Base-by-base conservation (phyloP, 495 filamentous ascomycete genomes). In the Bryoglossum gracile region DNA sequence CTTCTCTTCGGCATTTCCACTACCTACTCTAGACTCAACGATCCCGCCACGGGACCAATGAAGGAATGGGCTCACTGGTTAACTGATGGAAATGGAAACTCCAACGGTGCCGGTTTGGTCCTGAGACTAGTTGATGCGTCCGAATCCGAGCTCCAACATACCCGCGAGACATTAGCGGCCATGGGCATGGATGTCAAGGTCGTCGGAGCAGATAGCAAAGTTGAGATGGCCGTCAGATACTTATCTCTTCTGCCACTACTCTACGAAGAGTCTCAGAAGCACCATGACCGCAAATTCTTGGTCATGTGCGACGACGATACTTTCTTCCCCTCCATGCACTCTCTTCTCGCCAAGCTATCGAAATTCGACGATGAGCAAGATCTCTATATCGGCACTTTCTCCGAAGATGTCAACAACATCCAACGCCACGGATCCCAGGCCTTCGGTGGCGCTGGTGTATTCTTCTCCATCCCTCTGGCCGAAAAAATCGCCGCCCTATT, bases 391-490 rank as follows among this genome's bases (percentile, higher is more conserved):
- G 77, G 80, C 23, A 68, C 73, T 33, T 58, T 81, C 2, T 77
- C 76, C 18, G 77, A 80, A 59, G 54, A 56, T 21, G 34, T 48
- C 1, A 51, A 42, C 45, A 72, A 69, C 46, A 60, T 74, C 33
- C 60, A 68, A 36, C 71, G 78, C 32, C 57, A 60, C 47, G 57
- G 57, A 8, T 54, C 46, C 5, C 62, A 68, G 57, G 79, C 75
- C 25, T 80, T 79, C 46, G 80, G 80, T 53, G 80, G 80, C 55
- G 80, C 76, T 21, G 78, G 75, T 48, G 69, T 83, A 38, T 73
- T 82, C 61, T 59, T 82, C 35, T 78, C 76, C 8, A 54, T 68
- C 18, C 69, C 76, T 17, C 62, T 79, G 3, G 46, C 74, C 1
- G 57, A 65, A 8, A 51, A 76, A 66, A 63, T 71, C 1, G 56